A percentile compares a stretch with the other conserved stretches of the same genome.
These are phyloP conservation scores for Powellomyces hirtus DNA, from an alignment of 192 early-diverging fungal genomes.

Conservation along the genomic window DNA sequence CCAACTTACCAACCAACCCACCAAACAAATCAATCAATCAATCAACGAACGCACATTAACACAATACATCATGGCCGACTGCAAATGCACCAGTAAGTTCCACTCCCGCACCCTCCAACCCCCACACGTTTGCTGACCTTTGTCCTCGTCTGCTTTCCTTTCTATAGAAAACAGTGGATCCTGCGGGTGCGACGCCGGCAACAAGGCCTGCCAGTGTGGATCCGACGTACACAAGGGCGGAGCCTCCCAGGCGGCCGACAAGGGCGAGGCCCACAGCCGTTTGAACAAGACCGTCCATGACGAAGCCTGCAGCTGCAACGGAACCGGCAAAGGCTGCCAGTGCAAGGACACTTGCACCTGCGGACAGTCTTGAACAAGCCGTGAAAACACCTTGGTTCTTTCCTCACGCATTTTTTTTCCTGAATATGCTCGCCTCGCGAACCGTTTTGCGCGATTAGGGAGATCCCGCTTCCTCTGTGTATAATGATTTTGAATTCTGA, in stretches of 20 bases:
- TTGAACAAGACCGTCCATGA: background rate
- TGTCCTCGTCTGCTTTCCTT: background rate
- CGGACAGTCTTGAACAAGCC: conserved; percentile 10
- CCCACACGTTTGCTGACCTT: too few relatives aligned
- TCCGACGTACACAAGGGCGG: background rate
- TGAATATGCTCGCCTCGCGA: too few relatives aligned
- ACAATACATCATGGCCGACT: background rate
- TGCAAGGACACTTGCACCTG: conserved; percentile 29
- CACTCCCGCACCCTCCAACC: background rate
- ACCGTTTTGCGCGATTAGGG: too few relatives aligned
- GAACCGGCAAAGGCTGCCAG: conserved; percentile 24
- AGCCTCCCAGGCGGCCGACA: background rate
- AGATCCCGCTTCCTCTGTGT: too few relatives aligned
- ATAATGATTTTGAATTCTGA: too few relatives aligned
- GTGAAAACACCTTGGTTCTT: too few relatives aligned
- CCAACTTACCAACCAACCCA: too few relatives aligned
- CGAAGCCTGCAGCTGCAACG: conserved; percentile 16
- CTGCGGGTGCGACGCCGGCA: background rate
- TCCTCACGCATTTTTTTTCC: too few relatives aligned
- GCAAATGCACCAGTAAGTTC: conserved; percentile 12
- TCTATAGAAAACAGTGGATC: background rate
- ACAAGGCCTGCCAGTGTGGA: background rate
- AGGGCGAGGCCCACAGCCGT: background rate
- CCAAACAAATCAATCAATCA: too few relatives aligned
- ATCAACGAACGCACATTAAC: too few relatives aligned